A percentile compares a stretch with the other conserved stretches of the same genome.
These are phyloP conservation scores for Ostreobium quekettii DNA, from an alignment of 139 green algal species.

Conservation along the genomic window DNA sequence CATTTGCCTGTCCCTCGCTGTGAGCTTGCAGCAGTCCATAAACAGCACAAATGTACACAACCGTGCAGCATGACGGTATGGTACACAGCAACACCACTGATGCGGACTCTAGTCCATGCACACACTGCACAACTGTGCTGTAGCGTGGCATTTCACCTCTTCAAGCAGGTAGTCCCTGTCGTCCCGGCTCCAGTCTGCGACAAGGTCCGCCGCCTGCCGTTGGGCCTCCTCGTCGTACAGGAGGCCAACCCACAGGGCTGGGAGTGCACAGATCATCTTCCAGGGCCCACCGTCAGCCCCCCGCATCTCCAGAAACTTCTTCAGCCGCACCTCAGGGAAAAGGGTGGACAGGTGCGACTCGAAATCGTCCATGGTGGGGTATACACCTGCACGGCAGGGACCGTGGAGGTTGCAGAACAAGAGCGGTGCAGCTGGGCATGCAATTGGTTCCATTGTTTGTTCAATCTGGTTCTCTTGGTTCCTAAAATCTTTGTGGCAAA, in stretches of 20 bases:
- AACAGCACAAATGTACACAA: background rate
- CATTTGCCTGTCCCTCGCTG: no score
- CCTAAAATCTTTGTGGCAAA: no score
- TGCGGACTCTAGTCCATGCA: background rate
- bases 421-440: no score
- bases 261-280: conserved; percentile 84
- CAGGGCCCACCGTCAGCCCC: conserved; percentile 89
- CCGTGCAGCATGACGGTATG: background rate
- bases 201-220: conserved; percentile 43
- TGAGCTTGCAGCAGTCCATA: background rate
- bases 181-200: conserved; percentile 70
- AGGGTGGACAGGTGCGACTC: conserved; percentile 93
- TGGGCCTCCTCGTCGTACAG: conserved; percentile 78
- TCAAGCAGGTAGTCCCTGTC: conserved; percentile 67
- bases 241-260: conserved; percentile 88
- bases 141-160: conserved; percentile 41
- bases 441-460: no score
- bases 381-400: conserved; percentile 57
- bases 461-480: no score
- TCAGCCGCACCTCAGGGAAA: conserved; percentile 94
- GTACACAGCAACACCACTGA: background rate
- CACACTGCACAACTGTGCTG: background rate
- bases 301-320: conserved; percentile 95
- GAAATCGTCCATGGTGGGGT: conserved; percentile 86
- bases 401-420: no score